A percentile compares a stretch with the other conserved stretches of the same genome.
Evolutionary conservation across 2,329 filamentous ascomycete species (phyloP).

Genomic region (Tetracladium maxilliforme): DNA sequence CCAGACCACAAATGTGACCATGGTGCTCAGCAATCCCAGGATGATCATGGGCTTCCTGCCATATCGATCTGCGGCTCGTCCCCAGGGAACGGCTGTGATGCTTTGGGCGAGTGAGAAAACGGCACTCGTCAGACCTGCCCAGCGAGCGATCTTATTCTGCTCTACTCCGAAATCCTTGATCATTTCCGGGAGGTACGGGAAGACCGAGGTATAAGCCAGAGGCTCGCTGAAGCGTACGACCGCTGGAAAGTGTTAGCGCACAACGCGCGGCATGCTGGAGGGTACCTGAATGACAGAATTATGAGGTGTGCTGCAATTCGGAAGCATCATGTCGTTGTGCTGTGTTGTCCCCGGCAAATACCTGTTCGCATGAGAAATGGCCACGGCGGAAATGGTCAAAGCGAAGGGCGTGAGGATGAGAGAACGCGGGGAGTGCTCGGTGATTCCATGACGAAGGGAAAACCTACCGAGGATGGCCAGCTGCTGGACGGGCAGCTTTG

Average conservation of each 20-base stretch:
- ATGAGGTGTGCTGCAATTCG: too few relatives aligned
- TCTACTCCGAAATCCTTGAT: conserved; percentile 63
- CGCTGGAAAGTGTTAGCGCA: conserved; percentile 32
- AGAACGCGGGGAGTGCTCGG: too few relatives aligned
- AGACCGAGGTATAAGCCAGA: conserved; percentile 55
- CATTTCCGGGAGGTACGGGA: conserved; percentile 66
- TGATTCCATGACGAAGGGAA: too few relatives aligned
- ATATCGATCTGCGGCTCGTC: conserved; percentile 59
- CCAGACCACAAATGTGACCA: conserved; percentile 69
- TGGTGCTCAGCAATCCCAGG: conserved; percentile 58
- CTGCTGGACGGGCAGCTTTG: conserved; percentile 63
- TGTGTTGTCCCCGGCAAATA: too few relatives aligned
- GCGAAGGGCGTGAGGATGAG: too few relatives aligned
- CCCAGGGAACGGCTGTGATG: conserved; percentile 59
- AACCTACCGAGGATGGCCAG: conserved; percentile 61
- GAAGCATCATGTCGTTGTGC: too few relatives aligned
- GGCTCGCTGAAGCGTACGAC: conserved; percentile 70
- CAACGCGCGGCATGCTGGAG: too few relatives aligned
- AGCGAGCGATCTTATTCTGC: conserved; percentile 60
- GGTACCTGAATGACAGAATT: neutral
- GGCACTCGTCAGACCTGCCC: conserved; percentile 62
- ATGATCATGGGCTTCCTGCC: conserved; percentile 78
- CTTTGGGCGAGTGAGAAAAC: conserved; percentile 62
- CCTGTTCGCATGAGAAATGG: too few relatives aligned
- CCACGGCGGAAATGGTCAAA: too few relatives aligned